Evolutionary conservation across 805 yeast genomes (phyloP).

Genomic region (Spathaspora girioi): DNA sequence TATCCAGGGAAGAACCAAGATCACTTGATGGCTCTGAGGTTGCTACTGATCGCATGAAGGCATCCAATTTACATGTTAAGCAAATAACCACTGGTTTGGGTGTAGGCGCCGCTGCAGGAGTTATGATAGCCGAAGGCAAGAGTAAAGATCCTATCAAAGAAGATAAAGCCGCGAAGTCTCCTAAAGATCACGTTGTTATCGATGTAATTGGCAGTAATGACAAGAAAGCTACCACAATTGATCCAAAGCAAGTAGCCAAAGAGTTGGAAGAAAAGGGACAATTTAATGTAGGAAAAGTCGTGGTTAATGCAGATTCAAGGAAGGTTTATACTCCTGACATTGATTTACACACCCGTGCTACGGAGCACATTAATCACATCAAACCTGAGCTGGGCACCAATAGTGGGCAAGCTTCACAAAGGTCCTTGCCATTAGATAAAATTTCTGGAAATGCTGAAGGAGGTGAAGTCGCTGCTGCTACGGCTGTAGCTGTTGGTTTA

Average conservation of each 20-base stretch:
- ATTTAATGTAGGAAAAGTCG: constrained; percentile 25
- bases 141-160: too few species aligned
- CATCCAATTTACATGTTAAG: not conserved
- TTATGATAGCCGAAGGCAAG: too few species aligned
- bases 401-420: not conserved
- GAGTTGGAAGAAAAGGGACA: constrained; percentile 28
- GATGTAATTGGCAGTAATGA: constrained; percentile 35
- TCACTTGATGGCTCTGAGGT: not conserved
- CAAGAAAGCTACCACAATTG: constrained; percentile 22
- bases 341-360: too few species aligned
- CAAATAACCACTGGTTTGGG: not conserved
- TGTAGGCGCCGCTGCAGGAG: not conserved
- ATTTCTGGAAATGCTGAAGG: not conserved
- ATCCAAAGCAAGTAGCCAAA: constrained; percentile 29
- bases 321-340: constrained; percentile 23
- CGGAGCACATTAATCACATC: constrained; percentile 1
- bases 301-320: constrained; percentile 29
- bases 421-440: not conserved
- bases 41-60: not conserved
- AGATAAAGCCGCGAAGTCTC: not conserved
- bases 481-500: constrained; percentile 1
- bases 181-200: constrained; percentile 15
- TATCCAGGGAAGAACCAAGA: not conserved
- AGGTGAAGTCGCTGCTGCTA: constrained; percentile 1
- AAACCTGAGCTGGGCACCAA: constrained; percentile 1